These are phyloP conservation scores for Jatropha podagrica DNA, from an alignment of 441 rosid species.

Conservation along the genomic window DNA sequence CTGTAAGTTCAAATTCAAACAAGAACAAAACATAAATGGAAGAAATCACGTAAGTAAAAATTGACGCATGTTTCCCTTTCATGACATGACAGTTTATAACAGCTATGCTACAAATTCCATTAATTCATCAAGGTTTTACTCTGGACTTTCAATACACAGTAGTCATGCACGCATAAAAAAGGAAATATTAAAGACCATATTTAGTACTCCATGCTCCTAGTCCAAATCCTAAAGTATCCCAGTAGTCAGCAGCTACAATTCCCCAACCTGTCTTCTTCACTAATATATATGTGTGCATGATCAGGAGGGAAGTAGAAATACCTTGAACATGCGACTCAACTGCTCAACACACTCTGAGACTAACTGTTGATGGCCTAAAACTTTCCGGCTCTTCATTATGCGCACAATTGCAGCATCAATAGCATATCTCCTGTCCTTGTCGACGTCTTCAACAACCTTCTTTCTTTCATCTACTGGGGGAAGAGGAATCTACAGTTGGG, in stretches of 20 bases:
- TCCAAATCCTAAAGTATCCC: too few relatives aligned
- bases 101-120: not conserved
- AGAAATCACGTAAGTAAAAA: not conserved
- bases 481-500: slow-evolving; percentile 65
- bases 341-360: slow-evolving; percentile 93
- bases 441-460: slow-evolving; percentile 90
- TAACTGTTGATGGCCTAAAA: slow-evolving; percentile 78
- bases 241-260: too few relatives aligned
- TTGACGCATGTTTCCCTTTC: not conserved
- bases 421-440: slow-evolving; percentile 85
- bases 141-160: not conserved
- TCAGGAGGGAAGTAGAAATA: slow-evolving; percentile 18
- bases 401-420: slow-evolving; percentile 98
- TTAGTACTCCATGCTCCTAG: too few relatives aligned
- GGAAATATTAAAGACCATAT: too few relatives aligned
- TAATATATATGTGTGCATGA: not conserved
- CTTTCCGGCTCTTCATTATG: slow-evolving; percentile 92
- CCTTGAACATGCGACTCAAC: slow-evolving; percentile 94
- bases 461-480: slow-evolving; percentile 93
- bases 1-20: slow-evolving; percentile 43
- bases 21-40: not conserved
- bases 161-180: too few relatives aligned
- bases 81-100: not conserved
- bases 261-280: too few relatives aligned
- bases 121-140: too few relatives aligned